Base-by-base conservation (phyloP, 2,329 filamentous ascomycete genomes). In the Emmonsiellopsis sp. region DNA sequence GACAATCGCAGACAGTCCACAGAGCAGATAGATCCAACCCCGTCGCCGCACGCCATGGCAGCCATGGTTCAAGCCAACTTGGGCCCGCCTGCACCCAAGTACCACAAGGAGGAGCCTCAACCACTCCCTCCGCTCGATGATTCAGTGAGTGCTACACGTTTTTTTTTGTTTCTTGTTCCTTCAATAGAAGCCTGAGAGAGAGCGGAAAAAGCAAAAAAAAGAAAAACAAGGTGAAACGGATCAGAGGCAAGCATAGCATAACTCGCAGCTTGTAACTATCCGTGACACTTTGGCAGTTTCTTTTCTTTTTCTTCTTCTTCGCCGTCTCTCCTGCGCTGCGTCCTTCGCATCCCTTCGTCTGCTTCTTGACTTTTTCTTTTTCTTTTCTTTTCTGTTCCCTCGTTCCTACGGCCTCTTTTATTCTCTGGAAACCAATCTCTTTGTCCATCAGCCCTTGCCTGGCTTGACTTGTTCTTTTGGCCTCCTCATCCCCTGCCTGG, bases 71-170 rank as follows among this genome's bases (percentile, higher is more conserved):
- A 71, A 60, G 65, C 68, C 63, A 70, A 70, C 62, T 65, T 71
- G 56, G 67, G 62, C 62, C 67, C 66, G 63, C 61, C 64, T 55
- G 55, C 67, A 54, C 59, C 69, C 57, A 72, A 68, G 58, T 76
- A 76, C 69, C 51, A 44, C 15, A 77, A 77, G 68, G 72, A 76
- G 65, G 73, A 76, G 57, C 66, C 73, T 47, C 59, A 62, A 16
- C 62, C 63, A 37, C 57, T 61, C 38, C 58, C 73, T 46, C 60
- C 61, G 42, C 59, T 65, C 54, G 71, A 71, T 55, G 72, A 76
- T 68, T 67, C 73, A 59, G 75, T 77, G 68, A 75, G 74, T 73
- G 53, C 49, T 51, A 37, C 43, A 42, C 50, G 46, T 57, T 50
- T 49, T 56, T 51, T 34, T 41, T 26, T 43, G 46, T 34, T 34